Evolutionary conservation across 345 rosid species (phyloP).

Genomic region (Diplotaxis tenuifolia): DNA sequence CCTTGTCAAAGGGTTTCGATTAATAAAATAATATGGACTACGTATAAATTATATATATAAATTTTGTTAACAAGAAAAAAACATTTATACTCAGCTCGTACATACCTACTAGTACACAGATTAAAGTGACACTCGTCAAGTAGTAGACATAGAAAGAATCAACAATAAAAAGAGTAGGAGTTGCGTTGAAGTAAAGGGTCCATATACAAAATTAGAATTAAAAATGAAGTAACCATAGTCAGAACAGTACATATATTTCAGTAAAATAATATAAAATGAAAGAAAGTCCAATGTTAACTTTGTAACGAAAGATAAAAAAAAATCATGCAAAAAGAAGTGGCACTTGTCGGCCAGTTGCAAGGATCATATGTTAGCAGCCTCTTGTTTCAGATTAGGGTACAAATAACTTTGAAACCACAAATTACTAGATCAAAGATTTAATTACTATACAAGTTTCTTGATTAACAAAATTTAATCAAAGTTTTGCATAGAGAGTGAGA

Average conservation of each 20-base stretch:
- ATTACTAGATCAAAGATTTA: slow-evolving; percentile 19
- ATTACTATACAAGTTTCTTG: slow-evolving; percentile 11
- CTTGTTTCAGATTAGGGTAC: slow-evolving; percentile 48
- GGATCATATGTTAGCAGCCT: slow-evolving; percentile 7
- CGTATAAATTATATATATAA: no score
- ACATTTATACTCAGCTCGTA: no score
- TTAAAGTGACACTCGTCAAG: slow-evolving; percentile 14
- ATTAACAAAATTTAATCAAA: slow-evolving; percentile 1
- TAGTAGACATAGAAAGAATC: slow-evolving; percentile 27
- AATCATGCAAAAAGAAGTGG: slow-evolving; percentile 37
- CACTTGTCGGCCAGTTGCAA: slow-evolving; percentile 63
- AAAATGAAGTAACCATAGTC: no score
- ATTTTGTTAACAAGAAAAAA: no score
- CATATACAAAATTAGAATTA: not conserved
- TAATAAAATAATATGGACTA: no score
- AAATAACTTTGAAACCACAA: slow-evolving; percentile 32
- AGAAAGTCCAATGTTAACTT: not conserved
- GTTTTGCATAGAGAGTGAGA: slow-evolving; percentile 9
- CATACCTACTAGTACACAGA: no score
- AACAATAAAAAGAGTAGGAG: not conserved
- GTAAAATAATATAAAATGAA: not conserved
- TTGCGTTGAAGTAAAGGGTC: slow-evolving; percentile 7
- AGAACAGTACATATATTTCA: not conserved
- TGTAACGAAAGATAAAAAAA: not conserved
- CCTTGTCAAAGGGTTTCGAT: no score